Base-by-base conservation (phyloP, 2,329 filamentous ascomycete species). In the Scortechinia acanthostroma region DNA sequence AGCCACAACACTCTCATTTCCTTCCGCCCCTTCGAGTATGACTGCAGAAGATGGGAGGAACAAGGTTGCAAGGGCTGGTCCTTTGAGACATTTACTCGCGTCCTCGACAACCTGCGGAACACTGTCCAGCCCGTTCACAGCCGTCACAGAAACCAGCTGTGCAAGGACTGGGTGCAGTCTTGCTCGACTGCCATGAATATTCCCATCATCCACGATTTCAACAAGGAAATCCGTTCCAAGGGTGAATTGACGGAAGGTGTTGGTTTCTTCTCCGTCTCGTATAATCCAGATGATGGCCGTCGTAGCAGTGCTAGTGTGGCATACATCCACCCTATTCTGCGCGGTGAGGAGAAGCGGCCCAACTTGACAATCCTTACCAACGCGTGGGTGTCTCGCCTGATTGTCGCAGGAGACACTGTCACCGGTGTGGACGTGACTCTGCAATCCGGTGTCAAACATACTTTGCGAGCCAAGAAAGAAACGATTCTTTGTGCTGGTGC, bases 1-100 rank as follows among this genome's bases (percentile, higher is more conserved):
- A 91, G 86, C 48, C 90, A 95, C 75, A 95, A 95, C 69, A 95
- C 90, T 17, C 74, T 95, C 56, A 95, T 95, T 64, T 93, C 87
- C 16, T 95, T 95, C 77, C 80, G 89, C 21, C 88, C 90, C 4
- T 94, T 95, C 59, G 81, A 90, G 63, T 91, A 94, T 63, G 90
- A 95, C 65, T 79, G 87, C 68, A 76, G 88, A 58, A 76, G 87
- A 55, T 95, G 90, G 90, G 83, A 91, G 57, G 77, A 77, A 22
- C 72, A 88, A 58, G 90, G 90, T 49, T 90, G 86, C 69, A 79
- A 77, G 59, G 89, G 89, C 56, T 95, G 90, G 90, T 80, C 77
- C 57, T 95, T 94, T 68, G 81, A 88, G 59, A 88, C 79, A 49
- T 86, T 95, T 65, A 93, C 81, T 65, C 80, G 88, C 47, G 72